A percentile compares a stretch with the other conserved stretches of the same genome.
These are phyloP conservation scores for Suillus subluteus DNA, from an alignment of 768 basidiomycete species.

Conservation along the genomic window DNA sequence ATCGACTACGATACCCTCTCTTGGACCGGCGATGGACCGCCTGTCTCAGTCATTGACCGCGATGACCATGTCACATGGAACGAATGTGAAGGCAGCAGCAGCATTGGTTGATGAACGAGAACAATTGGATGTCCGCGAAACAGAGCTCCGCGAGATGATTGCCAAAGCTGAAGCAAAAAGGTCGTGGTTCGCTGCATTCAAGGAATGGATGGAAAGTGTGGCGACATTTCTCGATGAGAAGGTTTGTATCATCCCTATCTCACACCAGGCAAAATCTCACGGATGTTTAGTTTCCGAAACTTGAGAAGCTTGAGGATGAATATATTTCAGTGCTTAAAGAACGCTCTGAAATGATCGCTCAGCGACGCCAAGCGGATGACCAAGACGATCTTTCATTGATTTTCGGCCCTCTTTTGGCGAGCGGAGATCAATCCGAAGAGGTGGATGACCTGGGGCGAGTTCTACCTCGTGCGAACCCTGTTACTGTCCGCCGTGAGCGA, in stretches of 20 bases:
- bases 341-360: slow-evolving; percentile 65
- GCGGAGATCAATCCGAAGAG: slow-evolving; percentile 43
- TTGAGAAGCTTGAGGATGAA: slow-evolving; percentile 81
- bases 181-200: slow-evolving; percentile 79
- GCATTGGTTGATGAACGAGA: slow-evolving; percentile 64
- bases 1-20: slow-evolving; percentile 61
- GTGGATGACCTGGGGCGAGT: slow-evolving; percentile 66
- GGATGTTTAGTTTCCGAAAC: slow-evolving; percentile 62
- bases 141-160: slow-evolving; percentile 76
- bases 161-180: slow-evolving; percentile 75
- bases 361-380: slow-evolving; percentile 75
- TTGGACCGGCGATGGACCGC: slow-evolving; percentile 62
- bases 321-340: slow-evolving; percentile 75
- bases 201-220: slow-evolving; percentile 80
- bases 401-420: slow-evolving; percentile 54
- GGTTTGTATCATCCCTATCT: slow-evolving; percentile 43
- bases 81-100: slow-evolving; percentile 57
- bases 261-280: neutral
- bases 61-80: slow-evolving; percentile 69
- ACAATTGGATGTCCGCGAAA: slow-evolving; percentile 68
- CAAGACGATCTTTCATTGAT: slow-evolving; percentile 78
- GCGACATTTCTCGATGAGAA: slow-evolving; percentile 90
- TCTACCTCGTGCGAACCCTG: slow-evolving; percentile 49
- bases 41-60: slow-evolving; percentile 62
- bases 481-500: slow-evolving; percentile 54